Evolutionary conservation across 1,284 basidiomycete species (phyloP), one percentile per base, ranked within the genome.

Genomic region (Trichosporon sp.): DNA sequence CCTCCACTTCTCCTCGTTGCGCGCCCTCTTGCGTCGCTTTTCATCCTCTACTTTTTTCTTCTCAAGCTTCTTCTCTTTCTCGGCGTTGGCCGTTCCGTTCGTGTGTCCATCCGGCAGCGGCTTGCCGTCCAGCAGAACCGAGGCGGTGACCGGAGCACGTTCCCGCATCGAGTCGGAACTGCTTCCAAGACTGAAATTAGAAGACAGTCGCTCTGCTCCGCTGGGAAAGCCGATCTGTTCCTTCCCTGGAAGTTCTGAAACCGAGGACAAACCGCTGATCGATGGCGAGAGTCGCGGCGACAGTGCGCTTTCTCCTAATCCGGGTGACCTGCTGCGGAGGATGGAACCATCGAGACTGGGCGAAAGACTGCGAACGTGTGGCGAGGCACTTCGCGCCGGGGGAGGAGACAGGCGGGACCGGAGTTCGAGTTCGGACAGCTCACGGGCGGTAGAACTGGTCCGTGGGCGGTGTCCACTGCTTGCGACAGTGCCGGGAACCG

Each of bases 1-100:
- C 37, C 71, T 71, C 73, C 73, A 74, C 16, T 71, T 69, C 54
- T 74, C 73, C 37, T 72, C 73, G 54, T 74, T 74, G 11, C 67
- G 67, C 31, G 69, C 73, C 40, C 59, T 51, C 10, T 66, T 63
- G 26, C 71, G 69, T n/a, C 71, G 69, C 67, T 68, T 68, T 14
- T 71, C 72, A 12, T 59, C 48, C 43, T 56, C 48, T 6, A 37
- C 32, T 37, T 56, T 56, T 65, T n/a, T 66, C 16, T n/a, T 51
- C 46, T 31, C 38, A 4, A 43, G 31, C 31, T 35, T 32, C 59
- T 37, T 63, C 16, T 63, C 59, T 32, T n/a, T 63, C 59, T 63
- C 59, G 16, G 32, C 31, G 14, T 16, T 63, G 5, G 59, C 59
- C 5, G 31, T 63, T 12, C 59, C 59, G 32, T 63, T 63, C 16